Conservation (phyloP, 2,329 filamentous ascomycete species). For the Phialocephala subalpina region DNA sequence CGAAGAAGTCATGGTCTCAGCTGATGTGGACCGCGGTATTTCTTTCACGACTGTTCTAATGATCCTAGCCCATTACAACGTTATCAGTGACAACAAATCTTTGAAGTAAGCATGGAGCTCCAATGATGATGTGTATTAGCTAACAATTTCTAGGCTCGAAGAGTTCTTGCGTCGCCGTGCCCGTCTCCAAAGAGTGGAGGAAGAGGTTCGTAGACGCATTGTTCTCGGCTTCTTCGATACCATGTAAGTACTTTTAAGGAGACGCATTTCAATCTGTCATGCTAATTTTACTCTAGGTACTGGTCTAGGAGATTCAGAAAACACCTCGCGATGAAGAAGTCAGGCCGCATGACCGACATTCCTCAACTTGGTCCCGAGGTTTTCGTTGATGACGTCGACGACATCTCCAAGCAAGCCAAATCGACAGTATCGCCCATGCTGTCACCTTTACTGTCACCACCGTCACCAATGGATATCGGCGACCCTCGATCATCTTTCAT, state of each 20-base stretch:
- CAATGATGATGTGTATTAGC: slow-evolving; percentile 20
- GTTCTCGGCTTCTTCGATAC: slow-evolving; percentile 98
- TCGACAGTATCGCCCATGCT: slow-evolving; percentile 31
- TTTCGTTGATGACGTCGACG: slow-evolving; percentile 80
- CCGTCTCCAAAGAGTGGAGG: slow-evolving; percentile 90
- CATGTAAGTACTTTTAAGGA: slow-evolving; percentile 58
- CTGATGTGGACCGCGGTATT: slow-evolving; percentile 88
- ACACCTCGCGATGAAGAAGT: slow-evolving; percentile 74
- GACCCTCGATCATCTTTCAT: slow-evolving; percentile 41
- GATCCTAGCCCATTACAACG: slow-evolving; percentile 97
- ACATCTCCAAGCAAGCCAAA: slow-evolving; percentile 32
- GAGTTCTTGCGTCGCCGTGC: slow-evolving; percentile 93
- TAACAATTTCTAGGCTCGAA: slow-evolving; percentile 70
- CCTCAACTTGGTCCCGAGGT: slow-evolving; percentile 89
- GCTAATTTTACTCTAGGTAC: slow-evolving; percentile 58
- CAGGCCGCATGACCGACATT: slow-evolving; percentile 78
- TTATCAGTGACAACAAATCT: slow-evolving; percentile 98
- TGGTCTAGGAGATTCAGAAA: slow-evolving; percentile 86
- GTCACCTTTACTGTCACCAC: slow-evolving; percentile 38
- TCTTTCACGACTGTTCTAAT: slow-evolving; percentile 92
- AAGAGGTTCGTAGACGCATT: slow-evolving; percentile 88
- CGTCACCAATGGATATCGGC: slow-evolving; percentile 37
- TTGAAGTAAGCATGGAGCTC: slow-evolving; percentile 64
- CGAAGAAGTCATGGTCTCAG: slow-evolving; percentile 93
- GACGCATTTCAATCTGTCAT: background rate